Conservation (phyloP, 495 filamentous ascomycete genomes). For the Penicillium soppii region DNA sequence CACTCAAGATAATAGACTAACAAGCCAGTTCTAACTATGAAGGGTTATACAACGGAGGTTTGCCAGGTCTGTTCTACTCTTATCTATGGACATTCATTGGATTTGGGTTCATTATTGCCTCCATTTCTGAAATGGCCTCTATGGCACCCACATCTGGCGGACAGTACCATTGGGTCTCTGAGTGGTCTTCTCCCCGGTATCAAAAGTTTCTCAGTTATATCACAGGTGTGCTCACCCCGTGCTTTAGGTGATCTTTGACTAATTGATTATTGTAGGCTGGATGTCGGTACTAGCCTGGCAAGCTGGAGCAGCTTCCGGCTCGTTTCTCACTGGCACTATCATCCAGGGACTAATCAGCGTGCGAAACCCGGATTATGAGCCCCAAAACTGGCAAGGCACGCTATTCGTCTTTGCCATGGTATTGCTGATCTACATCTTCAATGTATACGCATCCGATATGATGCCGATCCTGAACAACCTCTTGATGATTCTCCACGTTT, state of each 20-base stretch:
- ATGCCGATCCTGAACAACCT: slow-evolving; percentile 40
- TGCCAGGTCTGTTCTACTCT: slow-evolving; percentile 31
- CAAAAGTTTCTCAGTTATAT: slow-evolving; percentile 49
- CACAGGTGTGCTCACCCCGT: slow-evolving; percentile 23
- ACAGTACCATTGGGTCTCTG: slow-evolving; percentile 52
- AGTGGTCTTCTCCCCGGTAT: slow-evolving; percentile 41
- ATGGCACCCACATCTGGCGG: slow-evolving; percentile 37
- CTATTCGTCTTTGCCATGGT: slow-evolving; percentile 43
- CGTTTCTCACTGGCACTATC: slow-evolving; percentile 43
- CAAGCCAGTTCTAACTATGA: slow-evolving; percentile 12
- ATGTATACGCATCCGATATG: slow-evolving; percentile 33
- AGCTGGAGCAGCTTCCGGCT: slow-evolving; percentile 32
- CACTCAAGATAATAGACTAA: background rate
- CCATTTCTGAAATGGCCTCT: slow-evolving; percentile 41
- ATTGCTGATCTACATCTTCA: slow-evolving; percentile 38
- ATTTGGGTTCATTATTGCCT: slow-evolving; percentile 31
- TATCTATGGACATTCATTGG: slow-evolving; percentile 36
- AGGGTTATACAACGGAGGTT: slow-evolving; percentile 19
- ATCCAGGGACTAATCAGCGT: slow-evolving; percentile 43
- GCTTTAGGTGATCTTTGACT: background rate
- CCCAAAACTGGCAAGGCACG: slow-evolving; percentile 40
- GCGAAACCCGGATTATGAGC: slow-evolving; percentile 32
- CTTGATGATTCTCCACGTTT: slow-evolving; percentile 38
- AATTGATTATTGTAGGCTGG: slow-evolving; percentile 33
- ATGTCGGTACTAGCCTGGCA: slow-evolving; percentile 44